A percentile compares a stretch with the other conserved stretches of the same genome.
Evolutionary conservation across 257 asterid genomes (phyloP).

Genomic region (Solanum okadae): DNA sequence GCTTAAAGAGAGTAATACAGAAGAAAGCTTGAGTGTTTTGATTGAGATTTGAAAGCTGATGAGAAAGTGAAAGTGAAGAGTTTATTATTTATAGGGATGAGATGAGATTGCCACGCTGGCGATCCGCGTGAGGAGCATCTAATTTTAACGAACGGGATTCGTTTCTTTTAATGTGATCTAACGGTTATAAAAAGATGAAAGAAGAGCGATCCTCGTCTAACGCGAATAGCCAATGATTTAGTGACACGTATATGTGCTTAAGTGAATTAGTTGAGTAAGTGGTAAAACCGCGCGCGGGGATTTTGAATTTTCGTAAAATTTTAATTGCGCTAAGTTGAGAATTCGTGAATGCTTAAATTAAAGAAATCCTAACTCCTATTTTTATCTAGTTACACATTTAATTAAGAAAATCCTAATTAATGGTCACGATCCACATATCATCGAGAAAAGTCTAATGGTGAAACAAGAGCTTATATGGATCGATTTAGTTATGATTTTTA

Average conservation of each 20-base stretch:
- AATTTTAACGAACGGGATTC: neutral
- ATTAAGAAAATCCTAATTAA: neutral
- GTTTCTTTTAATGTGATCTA: neutral
- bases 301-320: neutral
- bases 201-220: neutral
- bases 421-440: neutral
- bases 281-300: neutral
- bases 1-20: neutral
- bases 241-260: neutral
- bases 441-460: neutral
- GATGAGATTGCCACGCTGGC: conserved; percentile 10
- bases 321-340: neutral
- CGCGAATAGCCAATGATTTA: neutral
- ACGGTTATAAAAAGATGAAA: neutral
- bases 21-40: accelerated
- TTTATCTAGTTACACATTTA: neutral
- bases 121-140: neutral
- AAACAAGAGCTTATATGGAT: neutral
- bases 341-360: neutral
- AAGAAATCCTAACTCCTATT: neutral
- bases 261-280: neutral
- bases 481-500: neutral
- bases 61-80: neutral
- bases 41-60: neutral
- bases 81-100: neutral